Base-by-base conservation (phyloP, 2,329 filamentous ascomycete species). In the Alternaria brassicae region DNA sequence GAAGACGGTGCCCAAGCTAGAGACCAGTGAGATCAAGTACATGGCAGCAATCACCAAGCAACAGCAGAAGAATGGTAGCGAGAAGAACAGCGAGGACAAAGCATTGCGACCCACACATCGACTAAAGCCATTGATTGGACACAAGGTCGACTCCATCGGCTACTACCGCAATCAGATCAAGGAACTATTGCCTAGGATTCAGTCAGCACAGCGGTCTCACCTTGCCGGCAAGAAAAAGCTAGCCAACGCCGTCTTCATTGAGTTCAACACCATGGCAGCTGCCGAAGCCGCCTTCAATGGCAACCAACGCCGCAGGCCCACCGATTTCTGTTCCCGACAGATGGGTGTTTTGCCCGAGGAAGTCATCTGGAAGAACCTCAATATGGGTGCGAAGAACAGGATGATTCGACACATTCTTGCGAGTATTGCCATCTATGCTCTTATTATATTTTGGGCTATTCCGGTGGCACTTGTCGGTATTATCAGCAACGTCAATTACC, bases 171-270 rank as follows among this genome's bases (percentile, higher is more conserved):
- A 84, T 1, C 88, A 92, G 72, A 85, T 97, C 51, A 85, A 88
- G 50, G 87, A 89, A 41, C 83, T 96, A 28, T 87, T 89, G 40
- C 90, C 91, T 4, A 85, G 89, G 61, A 89, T 92, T 36, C 84
- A 89, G 41, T 80, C 84, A 23, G 84, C 88, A 37, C 92, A 95
- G 76, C 83, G 82, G 50, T 82, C 84, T 55, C 91, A 92, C 72
- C 86, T 84, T 50, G 82, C 84, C 12, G 89, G 90, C 49, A 84
- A 91, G 37, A 87, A 85, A 42, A 85, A 88, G 52, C 85, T 89
- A 50, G 81, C 92, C 6, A 86, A 89, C 0, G 89, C 91, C 15
- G 91, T 95, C 4, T 98, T 99, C 72, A 87, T 98, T 61, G 91
- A 97, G 72, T 99, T 97, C 72, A 84, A 87, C 58, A 88, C 84